These are phyloP conservation scores for Chrysoporthe austroafricana DNA, from an alignment of 2,329 filamentous ascomycete genomes.

Conservation along the genomic window DNA sequence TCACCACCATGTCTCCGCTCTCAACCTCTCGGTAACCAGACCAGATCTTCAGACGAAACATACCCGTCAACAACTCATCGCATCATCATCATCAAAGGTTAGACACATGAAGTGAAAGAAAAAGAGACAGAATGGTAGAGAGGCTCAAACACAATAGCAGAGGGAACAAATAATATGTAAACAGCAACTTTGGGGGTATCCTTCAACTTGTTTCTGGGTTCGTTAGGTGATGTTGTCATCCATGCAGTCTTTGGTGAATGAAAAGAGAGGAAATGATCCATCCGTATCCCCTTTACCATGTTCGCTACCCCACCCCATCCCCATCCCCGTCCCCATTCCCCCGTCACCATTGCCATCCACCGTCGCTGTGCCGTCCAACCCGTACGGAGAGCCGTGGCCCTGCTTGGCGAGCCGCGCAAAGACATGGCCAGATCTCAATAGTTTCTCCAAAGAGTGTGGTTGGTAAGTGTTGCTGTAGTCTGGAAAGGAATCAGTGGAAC, in stretches of 20 bases:
- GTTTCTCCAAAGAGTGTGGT: not conserved
- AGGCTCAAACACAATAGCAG: not conserved
- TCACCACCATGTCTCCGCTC: not conserved
- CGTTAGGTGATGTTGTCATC: conserved; percentile 26
- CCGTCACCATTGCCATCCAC: not conserved
- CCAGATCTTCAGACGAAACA: not conserved
- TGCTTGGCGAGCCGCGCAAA: not conserved
- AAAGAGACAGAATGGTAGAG: not conserved
- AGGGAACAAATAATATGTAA: conserved; percentile 3
- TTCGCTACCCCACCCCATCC: not conserved
- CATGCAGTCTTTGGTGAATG: conserved; percentile 27
- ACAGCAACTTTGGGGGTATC: conserved; percentile 27
- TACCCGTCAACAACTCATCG: not conserved
- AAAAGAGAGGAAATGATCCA: conserved; percentile 5
- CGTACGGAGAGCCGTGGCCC: not conserved
- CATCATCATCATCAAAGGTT: conserved; percentile 19
- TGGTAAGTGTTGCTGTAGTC: not conserved
- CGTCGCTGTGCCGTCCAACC: not conserved
- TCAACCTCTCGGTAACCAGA: conserved; percentile 16
- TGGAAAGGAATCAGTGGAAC: not conserved
- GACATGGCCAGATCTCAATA: not conserved
- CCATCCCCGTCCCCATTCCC: conserved; percentile 4
- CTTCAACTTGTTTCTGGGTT: conserved; percentile 29
- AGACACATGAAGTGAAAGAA: conserved; percentile 26
- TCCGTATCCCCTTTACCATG: not conserved